These are phyloP conservation scores for Thalassiosira exigua DNA, from an alignment of 352 stramenopile species.

Conservation along the genomic window DNA sequence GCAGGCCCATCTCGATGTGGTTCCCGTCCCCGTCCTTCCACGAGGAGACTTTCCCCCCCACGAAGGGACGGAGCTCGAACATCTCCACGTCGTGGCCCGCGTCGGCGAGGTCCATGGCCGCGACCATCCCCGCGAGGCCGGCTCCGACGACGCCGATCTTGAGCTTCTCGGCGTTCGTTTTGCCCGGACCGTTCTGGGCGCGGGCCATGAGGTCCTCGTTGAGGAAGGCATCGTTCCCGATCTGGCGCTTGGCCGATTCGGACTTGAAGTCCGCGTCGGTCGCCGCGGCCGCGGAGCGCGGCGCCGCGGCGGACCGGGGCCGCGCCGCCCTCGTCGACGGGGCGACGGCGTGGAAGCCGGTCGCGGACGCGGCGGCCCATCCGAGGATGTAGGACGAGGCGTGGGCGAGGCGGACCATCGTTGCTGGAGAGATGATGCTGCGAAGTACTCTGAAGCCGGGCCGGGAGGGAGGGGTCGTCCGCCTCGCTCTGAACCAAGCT, in stretches of 20 bases:
- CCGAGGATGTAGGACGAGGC: constrained; percentile 28
- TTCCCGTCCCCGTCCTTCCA: constrained; percentile 90
- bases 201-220: constrained; percentile 84
- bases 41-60: constrained; percentile 87
- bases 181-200: constrained; percentile 79
- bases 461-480: neutral
- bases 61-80: constrained; percentile 87
- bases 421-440: constrained; percentile 14
- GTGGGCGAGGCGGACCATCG: constrained; percentile 37
- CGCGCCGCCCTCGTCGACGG: neutral
- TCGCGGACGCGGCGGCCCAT: neutral
- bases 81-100: constrained; percentile 88
- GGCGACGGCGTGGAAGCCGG: constrained; percentile 28
- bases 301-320: neutral
- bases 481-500: too few species aligned
- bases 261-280: constrained; percentile 68
- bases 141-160: constrained; percentile 87
- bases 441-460: neutral
- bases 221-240: constrained; percentile 84
- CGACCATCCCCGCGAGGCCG: constrained; percentile 87
- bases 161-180: constrained; percentile 79
- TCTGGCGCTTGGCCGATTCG: constrained; percentile 79
- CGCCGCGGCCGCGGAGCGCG: neutral
- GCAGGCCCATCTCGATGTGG: constrained; percentile 90
- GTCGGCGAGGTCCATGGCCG: constrained; percentile 88